Conservation (phyloP, 1,284 basidiomycete species). For the Apiotrichum domesticum region DNA sequence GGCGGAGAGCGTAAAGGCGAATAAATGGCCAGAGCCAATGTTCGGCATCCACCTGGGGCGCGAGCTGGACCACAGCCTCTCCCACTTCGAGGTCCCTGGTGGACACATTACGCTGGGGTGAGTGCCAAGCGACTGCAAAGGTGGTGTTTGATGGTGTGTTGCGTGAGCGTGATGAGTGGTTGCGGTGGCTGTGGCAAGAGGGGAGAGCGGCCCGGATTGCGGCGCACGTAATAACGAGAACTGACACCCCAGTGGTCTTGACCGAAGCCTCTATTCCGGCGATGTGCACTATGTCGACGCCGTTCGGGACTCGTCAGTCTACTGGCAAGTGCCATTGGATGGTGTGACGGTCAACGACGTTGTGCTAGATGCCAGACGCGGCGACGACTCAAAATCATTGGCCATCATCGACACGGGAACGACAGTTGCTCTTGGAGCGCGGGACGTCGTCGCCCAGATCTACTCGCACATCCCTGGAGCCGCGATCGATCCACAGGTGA, state of each 20-base stretch:
- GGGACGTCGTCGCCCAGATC: slow-evolving; percentile 12
- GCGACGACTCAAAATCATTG: not conserved
- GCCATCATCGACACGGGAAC: slow-evolving; percentile 26
- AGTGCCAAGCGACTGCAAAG: not conserved
- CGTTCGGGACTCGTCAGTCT: not conserved
- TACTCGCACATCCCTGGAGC: slow-evolving; percentile 21
- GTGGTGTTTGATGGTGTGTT: not conserved
- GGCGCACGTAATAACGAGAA: too few species aligned
- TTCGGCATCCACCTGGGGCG: slow-evolving; percentile 74
- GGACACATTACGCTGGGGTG: slow-evolving; percentile 61
- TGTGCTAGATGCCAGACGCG: not conserved
- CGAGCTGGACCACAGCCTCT: slow-evolving; percentile 48
- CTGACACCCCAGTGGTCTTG: slow-evolving; percentile 28
- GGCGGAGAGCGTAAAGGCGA: not conserved
- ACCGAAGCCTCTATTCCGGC: slow-evolving; percentile 63
- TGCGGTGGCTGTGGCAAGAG: too few species aligned
- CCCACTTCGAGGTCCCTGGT: slow-evolving; percentile 44
- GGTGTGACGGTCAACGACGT: slow-evolving; percentile 6
- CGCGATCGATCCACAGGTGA: not conserved
- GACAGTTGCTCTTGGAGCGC: slow-evolving; percentile 22
- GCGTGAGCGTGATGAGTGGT: too few species aligned
- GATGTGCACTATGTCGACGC: slow-evolving; percentile 61
- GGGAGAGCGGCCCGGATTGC: too few species aligned
- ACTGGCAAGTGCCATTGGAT: slow-evolving; percentile 3
- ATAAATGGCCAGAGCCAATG: slow-evolving; percentile 55